Percentiles rank a stretch among this genome's conserved stretches.
Conservation (phyloP, 2,329 filamentous ascomycete species). For the Microsporum ferrugineum region DNA sequence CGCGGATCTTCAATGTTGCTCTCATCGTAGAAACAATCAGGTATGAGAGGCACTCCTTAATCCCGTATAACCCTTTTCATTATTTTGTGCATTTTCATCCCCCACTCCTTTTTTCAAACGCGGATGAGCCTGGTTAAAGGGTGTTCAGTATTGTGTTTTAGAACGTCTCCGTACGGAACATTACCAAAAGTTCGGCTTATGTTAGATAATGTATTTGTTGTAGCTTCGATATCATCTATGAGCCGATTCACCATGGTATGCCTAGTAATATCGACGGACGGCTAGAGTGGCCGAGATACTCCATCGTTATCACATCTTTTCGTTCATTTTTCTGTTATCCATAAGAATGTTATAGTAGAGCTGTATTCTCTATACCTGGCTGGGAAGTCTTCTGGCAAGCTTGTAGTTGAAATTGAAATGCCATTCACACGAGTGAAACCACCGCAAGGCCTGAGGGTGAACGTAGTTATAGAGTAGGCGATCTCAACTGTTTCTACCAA, state of each 20-base stretch:
- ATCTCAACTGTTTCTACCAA: background rate
- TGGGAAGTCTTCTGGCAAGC: too few species aligned
- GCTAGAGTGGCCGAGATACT: too few species aligned
- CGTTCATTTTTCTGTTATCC: too few species aligned
- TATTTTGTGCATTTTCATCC: background rate
- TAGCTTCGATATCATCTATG: background rate
- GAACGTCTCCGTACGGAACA: background rate
- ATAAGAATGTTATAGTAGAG: too few species aligned
- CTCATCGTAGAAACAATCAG: background rate
- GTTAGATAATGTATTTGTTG: background rate
- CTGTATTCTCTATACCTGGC: too few species aligned
- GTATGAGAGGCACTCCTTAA: background rate
- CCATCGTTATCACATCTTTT: too few species aligned
- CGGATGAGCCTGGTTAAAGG: background rate
- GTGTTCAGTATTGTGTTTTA: background rate
- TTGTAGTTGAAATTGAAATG: background rate
- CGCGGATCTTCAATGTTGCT: background rate
- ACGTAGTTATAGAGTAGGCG: background rate
- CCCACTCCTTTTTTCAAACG: background rate
- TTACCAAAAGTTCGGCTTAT: background rate
- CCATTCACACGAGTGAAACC: background rate
- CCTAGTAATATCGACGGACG: too few species aligned
- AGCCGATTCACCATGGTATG: background rate
- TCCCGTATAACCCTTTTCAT: background rate
- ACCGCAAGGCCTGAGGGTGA: background rate